Base-by-base conservation (phyloP, 306 rosid genomes). In the Rosa persica region DNA sequence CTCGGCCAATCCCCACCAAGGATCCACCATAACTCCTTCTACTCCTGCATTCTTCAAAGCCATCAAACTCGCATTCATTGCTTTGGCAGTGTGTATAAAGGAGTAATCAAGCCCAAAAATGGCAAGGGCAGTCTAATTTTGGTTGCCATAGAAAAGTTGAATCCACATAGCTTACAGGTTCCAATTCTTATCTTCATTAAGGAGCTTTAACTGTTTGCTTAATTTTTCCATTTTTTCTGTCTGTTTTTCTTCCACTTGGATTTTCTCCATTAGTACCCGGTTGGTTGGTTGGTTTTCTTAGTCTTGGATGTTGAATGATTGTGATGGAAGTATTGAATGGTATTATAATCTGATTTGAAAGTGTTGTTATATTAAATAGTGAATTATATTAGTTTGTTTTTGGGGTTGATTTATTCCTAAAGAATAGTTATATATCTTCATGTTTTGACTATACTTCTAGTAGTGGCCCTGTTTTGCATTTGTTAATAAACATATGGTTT, bases 1-100 rank as follows among this genome's bases (percentile, higher is more conserved):
- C 83, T 94, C 97, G 55, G 92, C 98, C 85, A 94, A 80, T 60
- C 98, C 98, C 98, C 98, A 94, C 98, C 98, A 94, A 76, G 86
- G 97, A 78, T 94, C 98, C 73, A 92, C 97, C 98, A 94, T 92
- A 2, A 94, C 94, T 78, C 98, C 98, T 76, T 94, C 97, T 12
- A 88, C 97, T 8, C 95, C 97, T 0, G 94, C 97, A 79, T 90
- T 85, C 82, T 88, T 90, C 80, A 94, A 42, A 1, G 98, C 98
- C 98, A 86, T 90, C 89, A 94, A 85, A 78, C 98, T 92, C 0
- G 88, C 97, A 67, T 92, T 92, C 97, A 92, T 85, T 10, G 94
- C 95, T 76, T 85, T 81, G n/a, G n/a, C n/a, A n/a, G n/a, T n/a
- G 99, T 96, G 10, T 93, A 93, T 64, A 91, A 81, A 67, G 99